Conservation (phyloP, 1,284 basidiomycete genomes). For the Sanghuangporus sanghuang region DNA sequence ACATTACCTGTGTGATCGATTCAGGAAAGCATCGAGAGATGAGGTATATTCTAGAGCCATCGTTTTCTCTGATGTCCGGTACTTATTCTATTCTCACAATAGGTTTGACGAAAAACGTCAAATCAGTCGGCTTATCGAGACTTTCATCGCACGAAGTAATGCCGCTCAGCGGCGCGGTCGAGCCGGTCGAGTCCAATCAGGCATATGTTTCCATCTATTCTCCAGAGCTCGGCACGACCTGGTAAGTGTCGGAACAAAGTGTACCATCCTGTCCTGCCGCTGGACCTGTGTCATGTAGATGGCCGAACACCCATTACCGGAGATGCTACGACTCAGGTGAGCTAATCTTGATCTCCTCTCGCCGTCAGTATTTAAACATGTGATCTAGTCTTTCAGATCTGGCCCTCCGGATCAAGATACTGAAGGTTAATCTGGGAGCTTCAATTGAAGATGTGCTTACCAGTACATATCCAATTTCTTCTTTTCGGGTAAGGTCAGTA, state of each 20-base stretch:
- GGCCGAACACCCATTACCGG: slow-evolving; percentile 89
- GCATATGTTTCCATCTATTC: slow-evolving; percentile 95
- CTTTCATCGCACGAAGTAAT: slow-evolving; percentile 91
- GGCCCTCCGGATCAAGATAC: slow-evolving; percentile 94
- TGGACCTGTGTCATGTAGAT: slow-evolving; percentile 49
- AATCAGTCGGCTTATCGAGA: slow-evolving; percentile 89
- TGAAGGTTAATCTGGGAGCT: slow-evolving; percentile 84
- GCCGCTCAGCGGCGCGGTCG: slow-evolving; percentile 90
- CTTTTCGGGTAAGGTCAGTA: background rate
- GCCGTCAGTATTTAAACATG: background rate
- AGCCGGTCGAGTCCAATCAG: slow-evolving; percentile 88
- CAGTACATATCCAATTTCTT: slow-evolving; percentile 49
- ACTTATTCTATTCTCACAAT: slow-evolving; percentile 15
- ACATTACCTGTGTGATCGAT: slow-evolving; percentile 97
- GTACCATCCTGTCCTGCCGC: slow-evolving; percentile 22
- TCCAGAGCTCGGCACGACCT: slow-evolving; percentile 85
- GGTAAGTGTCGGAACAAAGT: background rate
- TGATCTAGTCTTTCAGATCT: slow-evolving; percentile 83
- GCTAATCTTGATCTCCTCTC: background rate
- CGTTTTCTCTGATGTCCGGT: background rate
- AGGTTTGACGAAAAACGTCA: slow-evolving; percentile 98
- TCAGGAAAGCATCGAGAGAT: slow-evolving; percentile 92
- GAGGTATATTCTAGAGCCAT: slow-evolving; percentile 44
- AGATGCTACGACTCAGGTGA: slow-evolving; percentile 78
- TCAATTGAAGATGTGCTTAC: slow-evolving; percentile 90